Percentiles rank a stretch among this genome's conserved stretches.
Evolutionary conservation across 2,329 filamentous ascomycete genomes (phyloP).

Genomic region (Cordyceps militaris): DNA sequence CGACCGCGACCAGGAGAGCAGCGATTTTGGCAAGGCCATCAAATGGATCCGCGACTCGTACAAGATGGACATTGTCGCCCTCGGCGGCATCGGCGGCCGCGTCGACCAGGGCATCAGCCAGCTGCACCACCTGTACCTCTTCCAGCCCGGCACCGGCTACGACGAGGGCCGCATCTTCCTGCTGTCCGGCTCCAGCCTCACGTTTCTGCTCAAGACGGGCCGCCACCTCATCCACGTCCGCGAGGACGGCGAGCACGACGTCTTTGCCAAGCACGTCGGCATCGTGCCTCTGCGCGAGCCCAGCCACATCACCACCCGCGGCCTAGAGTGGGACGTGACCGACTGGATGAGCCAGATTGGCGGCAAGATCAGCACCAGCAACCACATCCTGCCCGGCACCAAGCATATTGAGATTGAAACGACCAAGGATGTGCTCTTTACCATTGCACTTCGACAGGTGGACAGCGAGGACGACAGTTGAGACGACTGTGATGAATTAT

Average conservation of each 20-base stretch:
- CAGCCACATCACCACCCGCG: slow-evolving; percentile 68
- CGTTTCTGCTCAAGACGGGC: slow-evolving; percentile 68
- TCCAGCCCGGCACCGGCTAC: slow-evolving; percentile 45
- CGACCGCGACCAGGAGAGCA: slow-evolving; percentile 76
- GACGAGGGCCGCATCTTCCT: slow-evolving; percentile 61
- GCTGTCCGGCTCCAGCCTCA: slow-evolving; percentile 72
- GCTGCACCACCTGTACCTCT: slow-evolving; percentile 73
- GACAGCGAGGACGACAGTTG: slow-evolving; percentile 27
- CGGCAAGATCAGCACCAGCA: slow-evolving; percentile 70
- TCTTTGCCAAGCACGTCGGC: slow-evolving; percentile 74
- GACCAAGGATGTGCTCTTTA: slow-evolving; percentile 63
- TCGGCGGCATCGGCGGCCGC: slow-evolving; percentile 81
- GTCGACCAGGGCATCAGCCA: slow-evolving; percentile 90
- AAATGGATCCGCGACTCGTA: slow-evolving; percentile 43
- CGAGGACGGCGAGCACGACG: slow-evolving; percentile 35
- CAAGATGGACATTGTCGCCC: slow-evolving; percentile 60
- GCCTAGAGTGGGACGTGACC: slow-evolving; percentile 84
- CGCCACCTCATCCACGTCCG: slow-evolving; percentile 62
- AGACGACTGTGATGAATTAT: neutral
- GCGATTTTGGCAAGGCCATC: slow-evolving; percentile 84
- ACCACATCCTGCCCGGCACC: slow-evolving; percentile 57
- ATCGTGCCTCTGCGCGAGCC: slow-evolving; percentile 79
- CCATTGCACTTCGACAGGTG: slow-evolving; percentile 52
- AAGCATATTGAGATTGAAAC: slow-evolving; percentile 57
- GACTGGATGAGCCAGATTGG: slow-evolving; percentile 75